Evolutionary conservation across 331 rosid genomes (phyloP), one percentile per base, ranked within the genome.

Genomic region (Stylosanthes scabra): DNA sequence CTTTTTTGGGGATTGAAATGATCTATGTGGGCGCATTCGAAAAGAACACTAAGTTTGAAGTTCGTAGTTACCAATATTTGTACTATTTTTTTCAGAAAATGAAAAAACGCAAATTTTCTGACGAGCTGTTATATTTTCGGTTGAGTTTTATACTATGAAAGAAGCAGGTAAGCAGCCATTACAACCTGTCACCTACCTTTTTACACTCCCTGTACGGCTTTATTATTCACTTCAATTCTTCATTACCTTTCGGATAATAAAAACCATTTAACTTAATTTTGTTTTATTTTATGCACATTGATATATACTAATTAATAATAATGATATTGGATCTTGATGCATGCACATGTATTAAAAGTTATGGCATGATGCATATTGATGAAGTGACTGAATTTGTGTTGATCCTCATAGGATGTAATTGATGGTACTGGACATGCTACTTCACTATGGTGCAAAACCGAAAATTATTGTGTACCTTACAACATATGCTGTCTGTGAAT

Each of bases 101-200:
- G 42, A 74, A 80, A 80, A 52, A 80, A 52, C 59, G 51, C 37
- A 12, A 2, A 37, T 40, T 68, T 46, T 57, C 72, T 61, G 72
- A 74, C 58, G 63, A 68, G 50, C 58, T 61, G 69, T 67, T 62
- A 55, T 80, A 63, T 69, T 69, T 69, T 72, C 63, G 63, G 42
- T 63, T 69, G 63, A 74, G 52, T 8, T 74, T 68, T 63, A 68
- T 56, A 74, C 69, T 56, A 74, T 59, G 64, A 14, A 29, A 74
- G 58, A 69, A 77, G 66, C 77, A 74, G 76, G 64, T 80, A 70
- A 74, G 75, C 59, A 44, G 80, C 77, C 75, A 80, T 74, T 74
- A 80, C 80, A 80, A 34, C 80, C 73, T 69, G 74, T 46, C 84
- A 80, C 74, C 84, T 45, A 80, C 80, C 84, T 80, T 80, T 73